Percentiles rank a stretch among this genome's conserved stretches.
Conservation (phyloP, 2,329 filamentous ascomycete genomes). For the Ascocoryne sarcoides region DNA sequence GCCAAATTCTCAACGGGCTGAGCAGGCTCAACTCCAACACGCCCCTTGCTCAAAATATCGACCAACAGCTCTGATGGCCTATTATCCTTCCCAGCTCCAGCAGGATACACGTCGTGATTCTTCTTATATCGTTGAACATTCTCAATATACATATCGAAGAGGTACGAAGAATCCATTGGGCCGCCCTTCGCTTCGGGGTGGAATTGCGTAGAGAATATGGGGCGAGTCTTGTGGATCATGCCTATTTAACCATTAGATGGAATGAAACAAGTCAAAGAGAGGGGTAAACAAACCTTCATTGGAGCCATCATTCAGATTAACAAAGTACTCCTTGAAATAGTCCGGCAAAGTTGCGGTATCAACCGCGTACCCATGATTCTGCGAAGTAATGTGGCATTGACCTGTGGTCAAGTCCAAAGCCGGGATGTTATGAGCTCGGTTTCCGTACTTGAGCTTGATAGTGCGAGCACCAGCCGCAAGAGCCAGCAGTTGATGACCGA, state of each 20-base stretch:
- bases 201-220: constrained; percentile 98
- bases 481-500: constrained; percentile 92
- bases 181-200: constrained; percentile 97
- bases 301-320: constrained; percentile 94
- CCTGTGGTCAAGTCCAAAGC: constrained; percentile 90
- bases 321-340: constrained; percentile 97
- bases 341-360: constrained; percentile 71
- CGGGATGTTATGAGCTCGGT: constrained; percentile 97
- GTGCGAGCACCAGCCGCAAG: constrained; percentile 82
- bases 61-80: constrained; percentile 80
- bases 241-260: constrained; percentile 32
- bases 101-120: constrained; percentile 60
- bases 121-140: constrained; percentile 86
- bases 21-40: constrained; percentile 63
- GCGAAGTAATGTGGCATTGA: constrained; percentile 95
- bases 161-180: constrained; percentile 87
- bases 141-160: constrained; percentile 94
- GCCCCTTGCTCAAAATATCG: constrained; percentile 86
- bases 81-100: constrained; percentile 67
- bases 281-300: constrained; percentile 61
- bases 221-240: constrained; percentile 90
- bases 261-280: not conserved
- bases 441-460: constrained; percentile 98
- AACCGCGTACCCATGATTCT: constrained; percentile 97
- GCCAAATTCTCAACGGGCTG: constrained; percentile 19